Conservation (phyloP, 306 rosid species). For the Lablab purpureus region DNA sequence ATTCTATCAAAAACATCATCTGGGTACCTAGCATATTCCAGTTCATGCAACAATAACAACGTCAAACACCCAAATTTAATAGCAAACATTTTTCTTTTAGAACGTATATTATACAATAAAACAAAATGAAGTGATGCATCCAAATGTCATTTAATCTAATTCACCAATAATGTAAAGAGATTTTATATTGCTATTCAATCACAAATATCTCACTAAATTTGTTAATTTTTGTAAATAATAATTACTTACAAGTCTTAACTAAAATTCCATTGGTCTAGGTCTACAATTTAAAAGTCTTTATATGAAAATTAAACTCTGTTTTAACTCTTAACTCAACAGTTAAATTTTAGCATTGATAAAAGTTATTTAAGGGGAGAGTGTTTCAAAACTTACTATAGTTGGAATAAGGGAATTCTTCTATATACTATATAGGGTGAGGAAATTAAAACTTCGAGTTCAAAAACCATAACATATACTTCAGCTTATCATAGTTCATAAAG, state of each 20-base stretch:
- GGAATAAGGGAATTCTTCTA: not conserved
- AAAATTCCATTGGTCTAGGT: too few species aligned
- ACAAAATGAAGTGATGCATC: too few species aligned
- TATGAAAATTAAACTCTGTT: not conserved
- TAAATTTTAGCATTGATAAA: too few species aligned
- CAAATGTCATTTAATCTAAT: too few species aligned
- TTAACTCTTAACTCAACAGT: not conserved
- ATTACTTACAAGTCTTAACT: too few species aligned
- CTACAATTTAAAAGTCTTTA: too few species aligned
- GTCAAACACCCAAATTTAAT: not conserved
- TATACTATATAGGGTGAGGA: not conserved
- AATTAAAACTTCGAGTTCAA: not conserved
- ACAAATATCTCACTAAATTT: not conserved
- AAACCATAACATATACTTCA: not conserved
- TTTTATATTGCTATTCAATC: not conserved
- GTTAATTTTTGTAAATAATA: not conserved
- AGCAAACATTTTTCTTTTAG: not conserved
- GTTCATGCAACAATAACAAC: not conserved
- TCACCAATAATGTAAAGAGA: too few species aligned
- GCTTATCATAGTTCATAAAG: not conserved
- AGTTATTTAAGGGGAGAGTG: too few species aligned
- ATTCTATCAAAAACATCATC: slow-evolving; percentile 51
- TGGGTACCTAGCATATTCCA: slow-evolving; percentile 48
- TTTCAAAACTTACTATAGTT: not conserved
- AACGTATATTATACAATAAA: not conserved